A percentile compares a stretch with the other conserved stretches of the same genome.
Conservation (phyloP, 2,329 filamentous ascomycete genomes). For the Rutstroemia sp. region DNA sequence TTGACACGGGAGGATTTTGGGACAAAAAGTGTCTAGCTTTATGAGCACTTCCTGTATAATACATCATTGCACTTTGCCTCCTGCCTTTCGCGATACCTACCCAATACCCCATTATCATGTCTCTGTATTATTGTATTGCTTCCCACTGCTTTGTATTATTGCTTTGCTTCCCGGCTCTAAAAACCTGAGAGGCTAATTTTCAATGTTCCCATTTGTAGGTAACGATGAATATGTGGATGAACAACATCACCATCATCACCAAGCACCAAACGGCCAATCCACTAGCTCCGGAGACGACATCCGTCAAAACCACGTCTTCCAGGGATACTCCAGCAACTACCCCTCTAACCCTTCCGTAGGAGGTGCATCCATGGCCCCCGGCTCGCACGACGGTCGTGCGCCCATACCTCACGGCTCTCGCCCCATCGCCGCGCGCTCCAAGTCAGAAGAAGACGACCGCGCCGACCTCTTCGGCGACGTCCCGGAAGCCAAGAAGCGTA, state of each 20-base stretch:
- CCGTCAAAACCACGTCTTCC: conserved; percentile 68
- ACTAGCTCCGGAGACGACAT: conserved; percentile 53
- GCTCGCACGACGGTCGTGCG: conserved; percentile 40
- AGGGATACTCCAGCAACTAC: conserved; percentile 57
- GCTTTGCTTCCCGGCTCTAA: conserved; percentile 21
- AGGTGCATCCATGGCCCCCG: conserved; percentile 54
- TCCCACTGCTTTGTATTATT: conserved; percentile 11
- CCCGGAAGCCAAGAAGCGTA: conserved; percentile 84
- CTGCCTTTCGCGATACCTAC: conserved; percentile 23
- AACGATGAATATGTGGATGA: conserved; percentile 56
- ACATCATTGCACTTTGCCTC: conserved; percentile 29
- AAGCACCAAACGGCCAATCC: conserved; percentile 47
- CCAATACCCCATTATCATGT: conserved; percentile 23
- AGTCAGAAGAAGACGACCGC: conserved; percentile 39
- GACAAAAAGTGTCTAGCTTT: conserved; percentile 14
- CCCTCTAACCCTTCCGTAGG: conserved; percentile 49
- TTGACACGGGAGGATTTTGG: conserved; percentile 16
- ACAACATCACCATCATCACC: conserved; percentile 60
- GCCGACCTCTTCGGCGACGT: conserved; percentile 78
- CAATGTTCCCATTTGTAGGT: conserved; percentile 36
- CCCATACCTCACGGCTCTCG: conserved; percentile 37
- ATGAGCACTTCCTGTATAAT: conserved; percentile 31
- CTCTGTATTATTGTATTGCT: conserved; percentile 22
- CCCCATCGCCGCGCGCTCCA: conserved; percentile 29
- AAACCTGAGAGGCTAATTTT: conserved; percentile 28